A percentile compares a stretch with the other conserved stretches of the same genome.
These are phyloP conservation scores for Carex pumila DNA, from an alignment of 176 grass and related monocot species.

Conservation along the genomic window DNA sequence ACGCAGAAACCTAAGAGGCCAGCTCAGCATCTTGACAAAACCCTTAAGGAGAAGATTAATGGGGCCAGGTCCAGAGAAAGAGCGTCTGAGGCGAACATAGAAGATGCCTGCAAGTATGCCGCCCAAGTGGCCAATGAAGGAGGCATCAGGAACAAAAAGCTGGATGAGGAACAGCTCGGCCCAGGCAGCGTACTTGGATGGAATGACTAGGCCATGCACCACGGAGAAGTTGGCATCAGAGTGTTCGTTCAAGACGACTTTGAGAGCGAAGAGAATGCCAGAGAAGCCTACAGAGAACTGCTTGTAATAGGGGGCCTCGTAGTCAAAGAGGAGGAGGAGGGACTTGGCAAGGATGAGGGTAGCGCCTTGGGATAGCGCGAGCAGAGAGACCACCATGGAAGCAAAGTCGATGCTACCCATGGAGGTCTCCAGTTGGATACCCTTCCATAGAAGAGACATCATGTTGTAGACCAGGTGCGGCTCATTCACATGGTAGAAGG, in stretches of 20 bases:
- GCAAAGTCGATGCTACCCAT: slow-evolving; percentile 69
- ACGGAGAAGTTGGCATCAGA: slow-evolving; percentile 39
- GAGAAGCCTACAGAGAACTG: slow-evolving; percentile 75
- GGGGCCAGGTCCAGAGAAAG: slow-evolving; percentile 33
- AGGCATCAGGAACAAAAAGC: slow-evolving; percentile 68
- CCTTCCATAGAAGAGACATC: slow-evolving; percentile 95
- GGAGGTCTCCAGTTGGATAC: slow-evolving; percentile 61
- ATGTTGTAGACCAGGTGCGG: slow-evolving; percentile 93
- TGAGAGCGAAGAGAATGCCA: slow-evolving; percentile 83
- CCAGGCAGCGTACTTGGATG: slow-evolving; percentile 76
- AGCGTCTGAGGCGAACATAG: slow-evolving; percentile 55
- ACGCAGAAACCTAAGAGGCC: slow-evolving; percentile 59
- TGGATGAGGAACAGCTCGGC: slow-evolving; percentile 89
- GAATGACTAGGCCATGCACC: slow-evolving; percentile 67
- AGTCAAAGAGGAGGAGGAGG: slow-evolving; percentile 39
- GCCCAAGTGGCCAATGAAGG: slow-evolving; percentile 72
- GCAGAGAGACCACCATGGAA: slow-evolving; percentile 60
- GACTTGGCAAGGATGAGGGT: slow-evolving; percentile 54
- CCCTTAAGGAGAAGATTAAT: slow-evolving; percentile 41
- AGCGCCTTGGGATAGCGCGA: slow-evolving; percentile 73
- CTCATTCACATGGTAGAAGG: slow-evolving; percentile 78
- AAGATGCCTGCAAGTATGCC: slow-evolving; percentile 78
- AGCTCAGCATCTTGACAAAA: slow-evolving; percentile 41
- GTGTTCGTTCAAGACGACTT: slow-evolving; percentile 72
- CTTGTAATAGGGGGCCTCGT: slow-evolving; percentile 46